These are phyloP conservation scores for Cyberlindnera veronae DNA, from an alignment of 805 yeast genomes.

Conservation along the genomic window DNA sequence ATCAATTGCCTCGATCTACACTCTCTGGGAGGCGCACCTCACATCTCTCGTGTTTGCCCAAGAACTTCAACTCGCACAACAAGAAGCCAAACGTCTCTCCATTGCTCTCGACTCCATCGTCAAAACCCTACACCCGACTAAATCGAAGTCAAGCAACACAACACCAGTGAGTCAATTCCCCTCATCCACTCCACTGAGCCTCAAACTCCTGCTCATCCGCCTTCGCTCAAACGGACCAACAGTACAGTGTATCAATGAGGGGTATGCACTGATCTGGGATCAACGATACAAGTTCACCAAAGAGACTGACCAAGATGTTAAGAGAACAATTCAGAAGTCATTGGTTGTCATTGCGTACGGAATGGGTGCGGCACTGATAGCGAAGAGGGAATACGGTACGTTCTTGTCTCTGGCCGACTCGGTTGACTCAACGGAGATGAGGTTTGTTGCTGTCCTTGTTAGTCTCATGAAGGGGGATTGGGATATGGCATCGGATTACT, in stretches of 20 bases:
- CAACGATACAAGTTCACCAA: slow-evolving; percentile 9
- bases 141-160: not conserved
- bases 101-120: slow-evolving; percentile 18
- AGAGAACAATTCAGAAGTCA: not conserved
- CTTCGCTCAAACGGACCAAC: slow-evolving; percentile 26
- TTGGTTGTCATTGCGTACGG: slow-evolving; percentile 19
- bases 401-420: slow-evolving; percentile 25
- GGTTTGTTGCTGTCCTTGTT: slow-evolving; percentile 20
- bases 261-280: slow-evolving; percentile 16
- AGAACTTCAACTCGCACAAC: slow-evolving; percentile 25
- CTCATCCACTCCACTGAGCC: slow-evolving; percentile 17
- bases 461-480: slow-evolving; percentile 27
- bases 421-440: slow-evolving; percentile 9
- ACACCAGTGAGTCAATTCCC: slow-evolving; percentile 14
- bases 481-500: slow-evolving; percentile 10
- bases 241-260: slow-evolving; percentile 14
- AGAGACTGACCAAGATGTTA: not conserved
- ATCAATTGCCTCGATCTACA: slow-evolving; percentile 4
- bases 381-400: slow-evolving; percentile 28
- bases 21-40: slow-evolving; percentile 27
- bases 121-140: slow-evolving; percentile 1
- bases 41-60: slow-evolving; percentile 19
- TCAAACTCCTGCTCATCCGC: slow-evolving; percentile 22
- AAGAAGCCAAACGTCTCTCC: slow-evolving; percentile 25
- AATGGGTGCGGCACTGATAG: slow-evolving; percentile 26